Evolutionary conservation across 495 filamentous ascomycete genomes (phyloP).

Genomic region (Aspergillus haitiensis): DNA sequence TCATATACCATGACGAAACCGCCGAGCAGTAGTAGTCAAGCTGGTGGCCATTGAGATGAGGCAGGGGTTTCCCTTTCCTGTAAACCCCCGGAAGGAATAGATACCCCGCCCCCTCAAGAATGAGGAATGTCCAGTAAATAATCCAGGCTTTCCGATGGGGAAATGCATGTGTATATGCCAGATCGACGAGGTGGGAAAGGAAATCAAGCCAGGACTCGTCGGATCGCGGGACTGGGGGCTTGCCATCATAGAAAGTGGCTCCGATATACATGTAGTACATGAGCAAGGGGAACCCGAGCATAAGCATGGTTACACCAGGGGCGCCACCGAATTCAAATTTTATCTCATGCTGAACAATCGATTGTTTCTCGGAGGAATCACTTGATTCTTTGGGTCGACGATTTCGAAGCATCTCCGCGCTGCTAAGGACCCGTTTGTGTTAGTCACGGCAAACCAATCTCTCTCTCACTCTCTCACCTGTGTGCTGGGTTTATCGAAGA

Average conservation of each 20-base stretch:
- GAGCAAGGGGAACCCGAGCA: slow-evolving; percentile 81
- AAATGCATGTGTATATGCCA: slow-evolving; percentile 75
- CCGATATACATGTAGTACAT: slow-evolving; percentile 99
- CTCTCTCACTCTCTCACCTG: too few species aligned
- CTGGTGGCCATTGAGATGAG: slow-evolving; percentile 71
- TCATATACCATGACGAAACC: slow-evolving; percentile 75
- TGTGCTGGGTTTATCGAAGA: too few species aligned
- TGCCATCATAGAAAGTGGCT: slow-evolving; percentile 81
- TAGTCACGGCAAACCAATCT: neutral
- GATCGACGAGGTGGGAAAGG: slow-evolving; percentile 56
- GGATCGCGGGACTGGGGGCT: slow-evolving; percentile 62
- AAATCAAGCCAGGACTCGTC: slow-evolving; percentile 66
- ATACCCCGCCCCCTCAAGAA: slow-evolving; percentile 74
- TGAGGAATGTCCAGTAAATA: slow-evolving; percentile 84
- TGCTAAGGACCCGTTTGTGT: neutral
- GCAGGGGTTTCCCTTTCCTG: slow-evolving; percentile 75
- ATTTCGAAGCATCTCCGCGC: neutral
- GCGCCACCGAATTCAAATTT: slow-evolving; percentile 86
- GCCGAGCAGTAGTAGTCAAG: slow-evolving; percentile 88
- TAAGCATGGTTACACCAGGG: slow-evolving; percentile 67
- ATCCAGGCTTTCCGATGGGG: slow-evolving; percentile 72
- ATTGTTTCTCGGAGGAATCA: neutral
- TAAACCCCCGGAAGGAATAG: slow-evolving; percentile 76
- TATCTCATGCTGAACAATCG: neutral
- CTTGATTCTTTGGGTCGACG: neutral